These are phyloP conservation scores for Solanum corneliomulleri DNA, from an alignment of 257 asterid genomes.

Conservation along the genomic window DNA sequence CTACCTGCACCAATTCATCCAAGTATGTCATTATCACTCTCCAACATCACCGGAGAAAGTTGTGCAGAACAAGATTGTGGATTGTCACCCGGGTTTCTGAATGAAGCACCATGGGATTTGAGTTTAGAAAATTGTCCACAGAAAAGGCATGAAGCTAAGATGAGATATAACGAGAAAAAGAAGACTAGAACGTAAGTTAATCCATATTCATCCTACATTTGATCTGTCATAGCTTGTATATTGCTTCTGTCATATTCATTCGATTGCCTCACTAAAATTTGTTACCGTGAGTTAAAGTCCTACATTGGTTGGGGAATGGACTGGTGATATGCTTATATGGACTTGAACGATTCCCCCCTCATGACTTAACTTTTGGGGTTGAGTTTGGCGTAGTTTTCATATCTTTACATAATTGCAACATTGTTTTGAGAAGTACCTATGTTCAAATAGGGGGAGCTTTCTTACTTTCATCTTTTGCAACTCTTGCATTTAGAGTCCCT, in stretches of 20 bases:
- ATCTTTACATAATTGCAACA: not conserved
- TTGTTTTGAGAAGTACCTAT: not conserved
- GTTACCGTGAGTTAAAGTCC: not conserved
- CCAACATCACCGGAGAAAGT: slow-evolving; percentile 49
- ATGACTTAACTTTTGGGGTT: not conserved
- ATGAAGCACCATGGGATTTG: slow-evolving; percentile 52
- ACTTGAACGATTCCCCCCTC: not conserved
- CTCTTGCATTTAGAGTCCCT: not conserved
- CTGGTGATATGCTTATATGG: not conserved
- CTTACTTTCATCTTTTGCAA: not conserved
- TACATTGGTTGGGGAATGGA: not conserved
- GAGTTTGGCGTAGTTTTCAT: not conserved
- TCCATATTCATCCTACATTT: not conserved
- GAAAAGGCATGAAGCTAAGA: slow-evolving; percentile 74
- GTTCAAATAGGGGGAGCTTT: not conserved
- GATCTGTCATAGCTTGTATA: not conserved
- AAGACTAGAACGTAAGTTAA: slow-evolving; percentile 53
- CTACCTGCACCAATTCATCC: slow-evolving; percentile 39
- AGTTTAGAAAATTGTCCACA: slow-evolving; percentile 42
- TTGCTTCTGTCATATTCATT: not conserved
- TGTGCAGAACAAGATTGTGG: slow-evolving; percentile 59
- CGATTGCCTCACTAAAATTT: not conserved
- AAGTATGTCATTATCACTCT: slow-evolving; percentile 24
- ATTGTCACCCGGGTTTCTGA: slow-evolving; percentile 35
- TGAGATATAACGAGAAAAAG: slow-evolving; percentile 82